phyloP scores from a whole-genome alignment of 352 stramenopile genomes.

The Phytophthora parvispora region DNA sequence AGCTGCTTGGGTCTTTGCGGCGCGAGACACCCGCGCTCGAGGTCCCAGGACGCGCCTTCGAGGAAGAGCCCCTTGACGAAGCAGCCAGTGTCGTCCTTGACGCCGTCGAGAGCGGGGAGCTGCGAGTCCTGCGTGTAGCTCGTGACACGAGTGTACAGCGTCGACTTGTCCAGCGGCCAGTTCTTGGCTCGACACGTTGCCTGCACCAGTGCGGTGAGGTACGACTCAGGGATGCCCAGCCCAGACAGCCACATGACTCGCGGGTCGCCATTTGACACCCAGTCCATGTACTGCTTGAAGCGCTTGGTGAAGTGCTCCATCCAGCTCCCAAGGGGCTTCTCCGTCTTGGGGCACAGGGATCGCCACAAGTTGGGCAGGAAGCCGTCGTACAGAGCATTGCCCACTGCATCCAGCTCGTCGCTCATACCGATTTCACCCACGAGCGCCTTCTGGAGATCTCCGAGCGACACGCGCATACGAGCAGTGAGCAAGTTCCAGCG shows the following conservation, averaged over 20 bases:
- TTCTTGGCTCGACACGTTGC: conserved; percentile 94
- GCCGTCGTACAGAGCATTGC: conserved; percentile 94
- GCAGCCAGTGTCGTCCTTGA: conserved; percentile 87
- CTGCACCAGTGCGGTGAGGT: conserved; percentile 97
- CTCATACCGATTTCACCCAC: conserved; percentile 98
- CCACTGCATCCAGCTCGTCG: conserved; percentile 95
- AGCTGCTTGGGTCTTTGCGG: conserved; percentile 95
- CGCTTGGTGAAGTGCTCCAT: conserved; percentile 95
- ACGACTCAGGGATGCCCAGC: conserved; percentile 96
- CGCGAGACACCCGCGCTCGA: conserved; percentile 75
- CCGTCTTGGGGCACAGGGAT: conserved; percentile 91
- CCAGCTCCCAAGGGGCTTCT: conserved; percentile 97
- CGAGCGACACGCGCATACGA: conserved; percentile 87
- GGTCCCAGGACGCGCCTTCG: conserved; percentile 96
- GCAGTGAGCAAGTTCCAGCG: conserved; percentile 94
- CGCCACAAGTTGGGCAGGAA: conserved; percentile 95
- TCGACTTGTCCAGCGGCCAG: conserved; percentile 97
- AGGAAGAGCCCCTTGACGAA: conserved; percentile 95
- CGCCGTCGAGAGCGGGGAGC: conserved; percentile 44
- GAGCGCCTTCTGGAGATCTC: conserved; percentile 94
- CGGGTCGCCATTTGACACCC: conserved; percentile 92
- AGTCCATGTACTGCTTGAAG: conserved; percentile 93
- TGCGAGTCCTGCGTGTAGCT: conserved; percentile 73
- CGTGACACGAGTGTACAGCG: conserved; percentile 95
- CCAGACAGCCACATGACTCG: conserved; percentile 96